Evolutionary conservation across 495 filamentous ascomycete genomes (phyloP).

Genomic region (Annulohypoxylon bovei): DNA sequence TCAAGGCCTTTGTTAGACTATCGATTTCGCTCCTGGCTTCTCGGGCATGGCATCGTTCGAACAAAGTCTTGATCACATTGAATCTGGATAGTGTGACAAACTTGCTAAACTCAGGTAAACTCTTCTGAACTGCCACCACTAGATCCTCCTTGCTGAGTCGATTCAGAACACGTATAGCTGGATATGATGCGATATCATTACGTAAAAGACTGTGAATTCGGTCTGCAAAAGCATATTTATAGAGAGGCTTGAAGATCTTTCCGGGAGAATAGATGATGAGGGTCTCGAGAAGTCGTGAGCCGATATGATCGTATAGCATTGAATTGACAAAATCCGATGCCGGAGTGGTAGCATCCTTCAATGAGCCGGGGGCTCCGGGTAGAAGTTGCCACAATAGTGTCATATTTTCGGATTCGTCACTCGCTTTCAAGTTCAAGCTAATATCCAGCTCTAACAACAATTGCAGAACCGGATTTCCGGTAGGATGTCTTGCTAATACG

Average conservation of each 20-base stretch:
- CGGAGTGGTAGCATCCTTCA: slow-evolving; percentile 53
- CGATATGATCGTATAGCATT: slow-evolving; percentile 86
- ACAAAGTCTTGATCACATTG: slow-evolving; percentile 78
- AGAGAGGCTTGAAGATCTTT: slow-evolving; percentile 86
- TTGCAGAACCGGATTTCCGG: slow-evolving; percentile 89
- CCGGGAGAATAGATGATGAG: slow-evolving; percentile 82
- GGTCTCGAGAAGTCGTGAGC: slow-evolving; percentile 87
- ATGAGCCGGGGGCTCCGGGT: slow-evolving; percentile 55
- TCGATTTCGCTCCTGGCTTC: slow-evolving; percentile 64
- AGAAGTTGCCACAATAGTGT: slow-evolving; percentile 55
- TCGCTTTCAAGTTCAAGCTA: slow-evolving; percentile 69
- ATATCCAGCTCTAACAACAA: slow-evolving; percentile 87
- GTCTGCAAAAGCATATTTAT: slow-evolving; percentile 76
- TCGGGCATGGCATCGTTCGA: slow-evolving; percentile 82
- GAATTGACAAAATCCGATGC: slow-evolving; percentile 77
- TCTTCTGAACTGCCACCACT: slow-evolving; percentile 69
- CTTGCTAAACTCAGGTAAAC: slow-evolving; percentile 72
- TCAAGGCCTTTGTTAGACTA: slow-evolving; percentile 68
- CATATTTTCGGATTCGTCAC: slow-evolving; percentile 56
- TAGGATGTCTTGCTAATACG: slow-evolving; percentile 83
- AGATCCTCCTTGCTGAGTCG: slow-evolving; percentile 86
- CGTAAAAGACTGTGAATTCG: slow-evolving; percentile 80
- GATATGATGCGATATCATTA: slow-evolving; percentile 89
- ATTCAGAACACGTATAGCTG: slow-evolving; percentile 80
- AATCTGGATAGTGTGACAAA: slow-evolving; percentile 79